These are phyloP conservation scores for Dillenia suffruticosa DNA, from an alignment of 164 flowering plant species.

Conservation along the genomic window DNA sequence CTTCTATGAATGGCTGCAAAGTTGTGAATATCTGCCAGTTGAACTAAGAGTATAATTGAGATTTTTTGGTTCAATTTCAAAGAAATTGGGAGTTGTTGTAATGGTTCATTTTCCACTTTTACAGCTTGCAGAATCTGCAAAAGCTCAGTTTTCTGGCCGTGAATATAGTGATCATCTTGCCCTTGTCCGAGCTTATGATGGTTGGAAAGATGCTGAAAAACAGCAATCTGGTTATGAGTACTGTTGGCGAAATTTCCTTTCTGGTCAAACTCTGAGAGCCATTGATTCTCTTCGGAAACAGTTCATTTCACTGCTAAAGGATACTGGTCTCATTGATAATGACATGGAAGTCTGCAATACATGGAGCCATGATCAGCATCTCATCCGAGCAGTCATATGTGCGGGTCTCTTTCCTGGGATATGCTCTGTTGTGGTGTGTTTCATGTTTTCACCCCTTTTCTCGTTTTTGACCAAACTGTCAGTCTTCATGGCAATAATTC, in stretches of 20 bases:
- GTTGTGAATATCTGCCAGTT: no score
- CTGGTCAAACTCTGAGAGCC: conserved; percentile 83
- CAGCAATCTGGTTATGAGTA: conserved; percentile 68
- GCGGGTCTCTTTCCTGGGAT: conserved; percentile 92
- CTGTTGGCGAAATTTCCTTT: conserved; percentile 92
- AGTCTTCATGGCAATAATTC: no score
- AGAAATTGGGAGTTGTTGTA: no score
- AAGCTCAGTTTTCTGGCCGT: conserved; percentile 62
- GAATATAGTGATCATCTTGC: conserved; percentile 89
- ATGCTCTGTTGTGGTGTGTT: conserved; percentile 88
- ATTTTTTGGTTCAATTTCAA: no score
- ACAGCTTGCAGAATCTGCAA: conserved; percentile 94
- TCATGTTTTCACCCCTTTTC: neutral
- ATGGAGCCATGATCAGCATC: conserved; percentile 74
- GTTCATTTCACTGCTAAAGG: conserved; percentile 67
- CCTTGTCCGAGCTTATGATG: conserved; percentile 83
- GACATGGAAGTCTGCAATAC: conserved; percentile 31
- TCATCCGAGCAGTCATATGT: conserved; percentile 81
- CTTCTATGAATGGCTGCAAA: no score
- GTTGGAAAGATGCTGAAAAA: conserved; percentile 85
- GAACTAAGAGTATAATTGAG: no score
- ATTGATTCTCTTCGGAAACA: conserved; percentile 86
- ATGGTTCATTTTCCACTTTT: conserved; percentile 4
- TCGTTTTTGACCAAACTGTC: no score
- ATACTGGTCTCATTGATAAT: conserved; percentile 65